Percentiles rank a stretch among this genome's conserved stretches.
Conservation (phyloP, 768 basidiomycete genomes). For the Phallus indusiatus region DNA sequence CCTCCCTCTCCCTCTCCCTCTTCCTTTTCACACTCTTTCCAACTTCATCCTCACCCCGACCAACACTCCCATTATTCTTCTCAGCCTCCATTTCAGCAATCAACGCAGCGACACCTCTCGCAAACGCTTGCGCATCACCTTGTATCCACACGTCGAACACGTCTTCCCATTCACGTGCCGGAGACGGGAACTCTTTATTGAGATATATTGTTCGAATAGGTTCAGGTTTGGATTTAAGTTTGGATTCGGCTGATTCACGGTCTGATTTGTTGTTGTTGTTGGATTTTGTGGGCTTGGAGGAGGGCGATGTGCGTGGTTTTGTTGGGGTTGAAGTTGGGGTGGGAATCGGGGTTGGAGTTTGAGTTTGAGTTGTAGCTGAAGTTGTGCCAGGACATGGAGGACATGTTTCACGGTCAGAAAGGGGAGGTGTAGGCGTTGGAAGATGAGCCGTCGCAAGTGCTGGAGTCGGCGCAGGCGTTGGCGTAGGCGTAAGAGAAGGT, state of each 20-base stretch:
- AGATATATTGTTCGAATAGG: slow-evolving; percentile 71
- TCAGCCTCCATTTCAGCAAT: slow-evolving; percentile 45
- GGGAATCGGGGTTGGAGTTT: slow-evolving; percentile 18
- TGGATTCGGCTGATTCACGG: slow-evolving; percentile 28
- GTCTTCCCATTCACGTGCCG: slow-evolving; percentile 79
- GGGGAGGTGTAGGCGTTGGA: slow-evolving; percentile 24
- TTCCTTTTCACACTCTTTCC: background rate
- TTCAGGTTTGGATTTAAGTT: slow-evolving; percentile 16
- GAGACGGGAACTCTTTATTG: slow-evolving; percentile 80
- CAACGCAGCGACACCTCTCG: slow-evolving; percentile 47
- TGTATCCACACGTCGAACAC: slow-evolving; percentile 88
- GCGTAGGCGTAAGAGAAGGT: slow-evolving; percentile 14
- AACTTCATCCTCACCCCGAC: slow-evolving; percentile 14
- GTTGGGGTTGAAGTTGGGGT: slow-evolving; percentile 28
- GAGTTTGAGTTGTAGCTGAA: background rate
- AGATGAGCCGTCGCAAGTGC: background rate
- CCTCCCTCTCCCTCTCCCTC: background rate
- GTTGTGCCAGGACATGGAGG: no score
- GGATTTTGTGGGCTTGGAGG: no score
- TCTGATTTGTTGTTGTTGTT: background rate
- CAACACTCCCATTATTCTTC: slow-evolving; percentile 31
- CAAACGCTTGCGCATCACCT: slow-evolving; percentile 80
- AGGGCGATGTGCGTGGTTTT: background rate
- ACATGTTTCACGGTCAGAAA: slow-evolving; percentile 31
- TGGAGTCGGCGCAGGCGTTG: background rate